Conservation (phyloP, 495 filamentous ascomycete species). For the Entonaema liquescens region DNA sequence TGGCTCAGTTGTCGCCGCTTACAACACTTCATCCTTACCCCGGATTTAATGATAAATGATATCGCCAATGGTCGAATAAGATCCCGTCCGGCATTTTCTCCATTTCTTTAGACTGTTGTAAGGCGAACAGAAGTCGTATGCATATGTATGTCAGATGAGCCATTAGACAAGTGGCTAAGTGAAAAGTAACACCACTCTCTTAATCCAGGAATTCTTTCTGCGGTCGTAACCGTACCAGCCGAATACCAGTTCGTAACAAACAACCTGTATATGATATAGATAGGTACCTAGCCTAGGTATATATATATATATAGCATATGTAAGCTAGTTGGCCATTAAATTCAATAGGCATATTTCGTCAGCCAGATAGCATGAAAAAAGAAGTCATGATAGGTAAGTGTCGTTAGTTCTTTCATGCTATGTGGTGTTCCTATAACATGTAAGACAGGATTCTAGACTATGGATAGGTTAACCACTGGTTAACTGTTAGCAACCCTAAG, state of each 20-base stretch:
- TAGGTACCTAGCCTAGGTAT: too few species aligned
- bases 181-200: slow-evolving; percentile 5
- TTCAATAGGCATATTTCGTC: too few species aligned
- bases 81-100: neutral
- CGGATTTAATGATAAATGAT: neutral
- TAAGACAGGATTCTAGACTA: neutral
- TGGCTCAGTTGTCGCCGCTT: neutral
- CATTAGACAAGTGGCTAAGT: neutral
- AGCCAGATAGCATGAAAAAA: too few species aligned
- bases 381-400: too few species aligned
- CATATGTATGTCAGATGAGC: neutral
- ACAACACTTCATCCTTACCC: neutral
- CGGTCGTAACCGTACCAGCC: neutral
- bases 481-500: neutral
- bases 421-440: neutral
- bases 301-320: too few species aligned
- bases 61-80: slow-evolving; percentile 4
- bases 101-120: slow-evolving; percentile 2
- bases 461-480: neutral
- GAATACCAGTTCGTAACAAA: slow-evolving; percentile 20
- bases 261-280: too few species aligned
- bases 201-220: slow-evolving; percentile 15
- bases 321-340: too few species aligned
- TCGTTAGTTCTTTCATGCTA: neutral
- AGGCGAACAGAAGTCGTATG: neutral